Percentiles rank a stretch among this genome's conserved stretches.
Conservation (phyloP, 345 rosid species). For the Citrus trifoliata region DNA sequence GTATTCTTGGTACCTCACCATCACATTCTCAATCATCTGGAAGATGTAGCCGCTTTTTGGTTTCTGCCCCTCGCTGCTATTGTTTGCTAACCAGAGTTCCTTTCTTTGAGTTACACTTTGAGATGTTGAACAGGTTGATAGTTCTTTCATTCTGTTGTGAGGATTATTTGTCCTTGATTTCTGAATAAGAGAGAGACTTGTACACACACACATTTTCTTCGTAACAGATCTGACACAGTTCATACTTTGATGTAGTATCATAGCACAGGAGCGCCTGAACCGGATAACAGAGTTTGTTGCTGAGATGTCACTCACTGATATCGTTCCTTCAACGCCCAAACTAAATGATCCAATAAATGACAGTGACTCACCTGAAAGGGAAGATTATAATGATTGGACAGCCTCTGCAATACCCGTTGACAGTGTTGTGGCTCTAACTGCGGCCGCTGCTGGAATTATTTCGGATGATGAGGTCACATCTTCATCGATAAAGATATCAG, state of each 20-base stretch:
- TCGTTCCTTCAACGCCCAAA: constrained; percentile 38
- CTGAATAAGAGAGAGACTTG: constrained; percentile 10
- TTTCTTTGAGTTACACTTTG: constrained; percentile 93
- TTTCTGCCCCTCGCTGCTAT: constrained; percentile 98
- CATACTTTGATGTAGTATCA: constrained; percentile 67
- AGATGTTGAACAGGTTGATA: constrained; percentile 87
- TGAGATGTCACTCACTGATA: constrained; percentile 63
- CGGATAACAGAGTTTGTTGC: constrained; percentile 78
- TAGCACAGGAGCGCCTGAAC: constrained; percentile 95
- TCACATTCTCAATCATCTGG: constrained; percentile 52
- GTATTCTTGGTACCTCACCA: constrained; percentile 57
- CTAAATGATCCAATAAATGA: constrained; percentile 35
- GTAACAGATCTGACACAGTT: constrained; percentile 6
- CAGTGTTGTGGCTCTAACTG: constrained; percentile 64
- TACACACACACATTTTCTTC: neutral
- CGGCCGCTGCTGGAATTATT: constrained; percentile 79
- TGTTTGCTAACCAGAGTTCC: constrained; percentile 91
- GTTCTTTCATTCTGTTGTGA: constrained; percentile 15
- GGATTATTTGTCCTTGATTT: constrained; percentile 13
- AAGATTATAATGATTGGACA: constrained; percentile 59
- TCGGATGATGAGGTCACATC: constrained; percentile 56
- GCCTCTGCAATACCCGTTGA: constrained; percentile 80
- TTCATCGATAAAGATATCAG: constrained; percentile 42
- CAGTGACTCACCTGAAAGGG: constrained; percentile 34
- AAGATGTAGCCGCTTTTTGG: constrained; percentile 68